Conservation (phyloP, 2,329 filamentous ascomycete genomes). For the Exophiala aquamarina region DNA sequence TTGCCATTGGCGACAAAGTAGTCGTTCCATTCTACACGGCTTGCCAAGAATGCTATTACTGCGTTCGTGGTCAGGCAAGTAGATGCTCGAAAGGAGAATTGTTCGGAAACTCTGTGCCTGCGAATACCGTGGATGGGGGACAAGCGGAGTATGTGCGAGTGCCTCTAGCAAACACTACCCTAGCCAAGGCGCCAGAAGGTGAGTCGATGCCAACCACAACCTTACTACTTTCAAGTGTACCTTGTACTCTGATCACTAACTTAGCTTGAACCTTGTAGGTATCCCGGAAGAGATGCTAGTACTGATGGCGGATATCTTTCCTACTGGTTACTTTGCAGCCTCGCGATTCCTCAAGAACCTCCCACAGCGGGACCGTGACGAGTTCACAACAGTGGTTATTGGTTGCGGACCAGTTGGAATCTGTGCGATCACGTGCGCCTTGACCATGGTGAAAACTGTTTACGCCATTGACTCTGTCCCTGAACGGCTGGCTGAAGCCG, state of each 20-base stretch:
- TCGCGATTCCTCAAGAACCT: constrained; percentile 28
- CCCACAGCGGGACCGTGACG: constrained; percentile 23
- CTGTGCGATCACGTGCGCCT: constrained; percentile 65
- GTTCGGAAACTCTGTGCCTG: constrained; percentile 48
- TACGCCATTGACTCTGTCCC: constrained; percentile 64
- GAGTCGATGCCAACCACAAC: too few species aligned
- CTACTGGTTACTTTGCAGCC: constrained; percentile 30
- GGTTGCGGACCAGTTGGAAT: constrained; percentile 65
- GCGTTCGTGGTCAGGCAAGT: constrained; percentile 52
- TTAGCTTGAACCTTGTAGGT: constrained; percentile 13
- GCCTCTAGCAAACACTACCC: constrained; percentile 51
- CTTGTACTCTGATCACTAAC: neutral
- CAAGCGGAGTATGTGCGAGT: constrained; percentile 59
- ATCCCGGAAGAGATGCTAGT: constrained; percentile 34
- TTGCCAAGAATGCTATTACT: constrained; percentile 55
- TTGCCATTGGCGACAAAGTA: constrained; percentile 53
- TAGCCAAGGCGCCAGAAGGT: constrained; percentile 45
- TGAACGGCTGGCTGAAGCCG: constrained; percentile 58
- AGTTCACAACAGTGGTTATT: constrained; percentile 58
- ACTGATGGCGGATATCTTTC: constrained; percentile 32
- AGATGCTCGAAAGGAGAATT: constrained; percentile 54
- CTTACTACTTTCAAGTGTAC: too few species aligned
- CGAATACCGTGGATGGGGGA: constrained; percentile 54
- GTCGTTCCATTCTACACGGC: constrained; percentile 54
- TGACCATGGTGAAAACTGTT: constrained; percentile 62